Conservation (phyloP, 1,284 basidiomycete genomes). For the Trichosporon ovoides region DNA sequence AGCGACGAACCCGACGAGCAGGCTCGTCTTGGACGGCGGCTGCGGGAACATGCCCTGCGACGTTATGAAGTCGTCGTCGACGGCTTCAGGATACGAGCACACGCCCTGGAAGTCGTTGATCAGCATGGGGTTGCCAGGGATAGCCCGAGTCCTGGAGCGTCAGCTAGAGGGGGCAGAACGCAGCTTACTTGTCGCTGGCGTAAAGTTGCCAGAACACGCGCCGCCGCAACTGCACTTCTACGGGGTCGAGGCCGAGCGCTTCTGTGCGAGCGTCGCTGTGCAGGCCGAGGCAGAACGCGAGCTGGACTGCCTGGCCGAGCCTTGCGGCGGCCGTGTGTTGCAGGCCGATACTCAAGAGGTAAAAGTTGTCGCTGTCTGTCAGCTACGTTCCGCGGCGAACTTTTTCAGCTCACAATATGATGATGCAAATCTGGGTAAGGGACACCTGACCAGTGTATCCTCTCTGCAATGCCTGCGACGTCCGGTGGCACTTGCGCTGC, state of each 20-base stretch:
- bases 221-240: conserved; percentile 43
- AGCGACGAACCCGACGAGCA: conserved; percentile 45
- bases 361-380: conserved; percentile 43
- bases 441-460: conserved; percentile 43
- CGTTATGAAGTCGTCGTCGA: conserved; percentile 48
- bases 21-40: conserved; percentile 33
- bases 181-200: conserved; percentile 61
- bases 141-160: conserved; percentile 41
- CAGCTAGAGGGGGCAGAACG: background rate
- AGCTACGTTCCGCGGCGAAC: background rate
- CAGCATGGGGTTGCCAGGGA: conserved; percentile 45
- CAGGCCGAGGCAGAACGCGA: conserved; percentile 44
- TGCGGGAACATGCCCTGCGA: conserved; percentile 48
- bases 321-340: conserved; percentile 41
- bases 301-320: conserved; percentile 44
- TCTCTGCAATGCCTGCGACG: conserved; percentile 40
- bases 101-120: conserved; percentile 49
- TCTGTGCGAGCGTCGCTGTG: conserved; percentile 42
- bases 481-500: conserved; percentile 43
- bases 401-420: conserved; percentile 39
- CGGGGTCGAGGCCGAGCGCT: conserved; percentile 37
- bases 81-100: conserved; percentile 39
- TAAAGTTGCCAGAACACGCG: conserved; percentile 65
- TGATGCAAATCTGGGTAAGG: conserved; percentile 43
- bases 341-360: conserved; percentile 43